phyloP scores from a whole-genome alignment of 2,329 filamentous ascomycete species.

The Fusarium chlamydosporum region DNA sequence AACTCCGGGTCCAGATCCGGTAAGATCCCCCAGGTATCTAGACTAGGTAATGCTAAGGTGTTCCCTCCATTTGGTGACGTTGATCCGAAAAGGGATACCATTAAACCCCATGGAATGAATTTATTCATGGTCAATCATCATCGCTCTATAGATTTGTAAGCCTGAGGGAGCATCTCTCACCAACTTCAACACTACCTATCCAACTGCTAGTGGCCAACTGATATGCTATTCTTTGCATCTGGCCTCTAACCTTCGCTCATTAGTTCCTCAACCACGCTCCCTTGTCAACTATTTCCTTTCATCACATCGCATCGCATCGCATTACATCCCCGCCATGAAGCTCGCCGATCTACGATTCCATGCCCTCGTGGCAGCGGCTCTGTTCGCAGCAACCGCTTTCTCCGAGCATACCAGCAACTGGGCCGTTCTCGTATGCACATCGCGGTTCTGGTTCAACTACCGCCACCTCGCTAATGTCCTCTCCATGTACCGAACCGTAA shows the following conservation, averaged over 20 bases:
- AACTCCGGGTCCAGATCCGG: conserved; percentile 37
- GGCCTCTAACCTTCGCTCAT: conserved; percentile 32
- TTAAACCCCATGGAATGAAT: conserved; percentile 21
- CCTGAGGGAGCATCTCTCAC: conserved; percentile 37
- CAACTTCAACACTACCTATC: conserved; percentile 21
- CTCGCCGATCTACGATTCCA: conserved; percentile 62
- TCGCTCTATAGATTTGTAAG: conserved; percentile 47
- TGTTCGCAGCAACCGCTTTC: conserved; percentile 63
- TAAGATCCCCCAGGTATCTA: conserved; percentile 7
- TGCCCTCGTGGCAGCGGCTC: conserved; percentile 63
- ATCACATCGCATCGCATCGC: conserved; percentile 9
- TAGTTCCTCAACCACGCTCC: conserved; percentile 16
- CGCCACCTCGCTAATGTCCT: conserved; percentile 97
- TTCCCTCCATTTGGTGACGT: conserved; percentile 43
- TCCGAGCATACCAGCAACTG: conserved; percentile 97
- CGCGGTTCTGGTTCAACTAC: conserved; percentile 99
- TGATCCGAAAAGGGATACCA: conserved; percentile 39
- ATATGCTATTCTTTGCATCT: conserved; percentile 37
- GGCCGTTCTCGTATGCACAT: conserved; percentile 98
- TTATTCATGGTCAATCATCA: conserved; percentile 39
- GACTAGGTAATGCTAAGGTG: conserved; percentile 13
- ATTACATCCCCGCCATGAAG: conserved; percentile 62
- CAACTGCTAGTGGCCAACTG: conserved; percentile 25
- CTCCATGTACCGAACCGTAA: conserved; percentile 97
- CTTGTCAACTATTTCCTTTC: conserved; percentile 23